Percentiles rank a stretch among this genome's conserved stretches.
These are phyloP conservation scores for Effrenium voratum DNA, from an alignment of 73 alveolate species.

Conservation along the genomic window DNA sequence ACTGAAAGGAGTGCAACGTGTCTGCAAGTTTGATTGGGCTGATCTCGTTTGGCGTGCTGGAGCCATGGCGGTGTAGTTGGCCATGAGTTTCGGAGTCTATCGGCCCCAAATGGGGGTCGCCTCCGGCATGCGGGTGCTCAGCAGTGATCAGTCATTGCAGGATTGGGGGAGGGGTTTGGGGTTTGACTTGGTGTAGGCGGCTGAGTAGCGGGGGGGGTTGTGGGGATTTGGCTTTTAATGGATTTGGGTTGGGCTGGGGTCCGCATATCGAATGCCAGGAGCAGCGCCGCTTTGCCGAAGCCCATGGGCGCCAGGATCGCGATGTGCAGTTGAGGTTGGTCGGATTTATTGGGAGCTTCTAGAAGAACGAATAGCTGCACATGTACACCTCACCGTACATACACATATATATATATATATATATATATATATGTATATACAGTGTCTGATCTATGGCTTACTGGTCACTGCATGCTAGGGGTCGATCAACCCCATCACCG, in stretches of 20 bases:
- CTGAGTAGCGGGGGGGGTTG: not conserved
- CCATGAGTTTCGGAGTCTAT: conserved; percentile 77
- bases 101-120: conserved; percentile 94
- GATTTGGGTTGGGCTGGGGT: not conserved
- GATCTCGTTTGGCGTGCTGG: no score
- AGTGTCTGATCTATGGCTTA: no score
- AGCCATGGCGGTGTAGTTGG: not conserved
- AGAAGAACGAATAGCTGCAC: no score
- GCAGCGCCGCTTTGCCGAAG: conserved; percentile 73
- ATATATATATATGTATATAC: no score
- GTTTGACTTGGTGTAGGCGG: not conserved
- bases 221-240: not conserved
- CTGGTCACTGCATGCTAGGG: no score
- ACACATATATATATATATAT: no score
- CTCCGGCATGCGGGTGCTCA: conserved; percentile 75
- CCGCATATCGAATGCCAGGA: no score
- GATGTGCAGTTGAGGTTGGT: no score
- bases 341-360: no score
- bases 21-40: no score
- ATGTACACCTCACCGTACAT: no score
- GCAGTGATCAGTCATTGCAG: conserved; percentile 88
- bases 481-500: conserved; percentile 63
- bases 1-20: no score
- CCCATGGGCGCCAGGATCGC: conserved; percentile 45
- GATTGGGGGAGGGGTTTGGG: not conserved